Evolutionary conservation across 73 alveolate genomes (phyloP).

Genomic region (Paramecium pentaurelia): DNA sequence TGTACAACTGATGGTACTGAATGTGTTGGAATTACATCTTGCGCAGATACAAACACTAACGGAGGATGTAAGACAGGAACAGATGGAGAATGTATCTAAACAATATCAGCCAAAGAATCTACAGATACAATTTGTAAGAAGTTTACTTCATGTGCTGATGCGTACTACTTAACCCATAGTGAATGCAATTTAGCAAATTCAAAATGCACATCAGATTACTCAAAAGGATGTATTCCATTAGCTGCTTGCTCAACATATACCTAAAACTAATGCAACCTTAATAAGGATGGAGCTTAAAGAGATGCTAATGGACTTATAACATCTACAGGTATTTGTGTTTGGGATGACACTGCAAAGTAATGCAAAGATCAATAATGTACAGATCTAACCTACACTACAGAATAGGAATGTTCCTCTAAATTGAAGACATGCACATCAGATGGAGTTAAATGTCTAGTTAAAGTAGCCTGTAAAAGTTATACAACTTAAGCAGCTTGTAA

Average conservation of each 20-base stretch:
- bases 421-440: background rate
- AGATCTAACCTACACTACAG: background rate
- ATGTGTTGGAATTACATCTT: background rate
- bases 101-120: background rate
- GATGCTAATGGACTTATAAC: background rate
- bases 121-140: background rate
- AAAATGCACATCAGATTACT: background rate
- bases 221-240: background rate
- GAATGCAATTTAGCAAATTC: background rate
- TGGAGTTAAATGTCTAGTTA: background rate
- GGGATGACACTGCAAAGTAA: background rate
- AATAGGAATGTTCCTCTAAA: background rate
- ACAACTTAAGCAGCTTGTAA: background rate
- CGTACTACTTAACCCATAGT: background rate
- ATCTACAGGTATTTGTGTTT: background rate
- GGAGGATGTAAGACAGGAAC: background rate
- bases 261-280: background rate
- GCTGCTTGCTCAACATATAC: background rate
- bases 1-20: conserved; percentile 28
- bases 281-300: background rate
- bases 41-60: background rate
- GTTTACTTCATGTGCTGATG: conserved; percentile 11
- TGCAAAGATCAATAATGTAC: background rate
- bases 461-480: background rate
- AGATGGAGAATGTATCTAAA: conserved; percentile 15